Percentiles rank a stretch among this genome's conserved stretches.
phyloP scores from a whole-genome alignment of 768 basidiomycete species.

The Tricholoma bakamatsutake region DNA sequence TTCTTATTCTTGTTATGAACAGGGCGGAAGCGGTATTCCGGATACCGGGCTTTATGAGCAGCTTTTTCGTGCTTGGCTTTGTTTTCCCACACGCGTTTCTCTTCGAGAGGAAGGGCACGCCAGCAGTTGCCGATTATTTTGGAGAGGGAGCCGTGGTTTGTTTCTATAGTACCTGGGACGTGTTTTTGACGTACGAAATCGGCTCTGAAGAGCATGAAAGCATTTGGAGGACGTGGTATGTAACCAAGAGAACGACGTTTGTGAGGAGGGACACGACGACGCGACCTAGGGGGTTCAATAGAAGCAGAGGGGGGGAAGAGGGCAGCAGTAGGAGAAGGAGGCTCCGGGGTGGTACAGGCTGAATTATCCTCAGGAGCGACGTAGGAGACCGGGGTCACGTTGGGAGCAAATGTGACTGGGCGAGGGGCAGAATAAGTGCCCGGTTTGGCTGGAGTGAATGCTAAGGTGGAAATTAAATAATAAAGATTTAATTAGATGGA shows the following conservation, averaged over 20 bases:
- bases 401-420: constrained; percentile 50
- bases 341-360: constrained; percentile 20
- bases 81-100: constrained; percentile 69
- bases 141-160: constrained; percentile 24
- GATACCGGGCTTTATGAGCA: constrained; percentile 62
- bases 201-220: constrained; percentile 83
- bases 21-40: constrained; percentile 56
- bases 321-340: constrained; percentile 24
- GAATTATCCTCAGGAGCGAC: constrained; percentile 25
- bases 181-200: constrained; percentile 77
- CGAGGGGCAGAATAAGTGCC: constrained; percentile 49
- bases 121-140: constrained; percentile 66
- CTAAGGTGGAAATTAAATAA: constrained; percentile 5
- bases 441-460: constrained; percentile 39
- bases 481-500: neutral
- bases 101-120: constrained; percentile 62
- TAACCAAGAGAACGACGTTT: constrained; percentile 58
- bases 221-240: constrained; percentile 79
- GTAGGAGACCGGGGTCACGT: constrained; percentile 23
- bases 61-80: constrained; percentile 71
- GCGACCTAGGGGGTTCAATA: constrained; percentile 31
- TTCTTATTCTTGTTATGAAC: constrained; percentile 49
- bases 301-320: constrained; percentile 51
- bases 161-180: constrained; percentile 65
- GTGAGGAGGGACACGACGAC: constrained; percentile 50